Base-by-base conservation (phyloP, 495 filamentous ascomycete genomes). In the Podospora comata region DNA sequence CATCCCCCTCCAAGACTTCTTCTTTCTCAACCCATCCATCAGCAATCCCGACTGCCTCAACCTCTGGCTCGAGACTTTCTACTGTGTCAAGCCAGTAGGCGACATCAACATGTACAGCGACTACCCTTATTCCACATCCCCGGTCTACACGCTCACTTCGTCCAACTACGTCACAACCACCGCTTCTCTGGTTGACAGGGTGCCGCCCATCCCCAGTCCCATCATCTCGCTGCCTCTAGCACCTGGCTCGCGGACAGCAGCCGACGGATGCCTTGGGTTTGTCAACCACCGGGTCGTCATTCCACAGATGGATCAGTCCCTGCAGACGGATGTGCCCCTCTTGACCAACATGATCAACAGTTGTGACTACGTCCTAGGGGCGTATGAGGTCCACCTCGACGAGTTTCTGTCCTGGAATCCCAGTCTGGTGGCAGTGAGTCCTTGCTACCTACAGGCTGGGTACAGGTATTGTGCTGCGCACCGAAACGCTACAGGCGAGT, bases 31-130 rank as follows among this genome's bases (percentile, higher is more conserved):
- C 55, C 67, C 74, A 1, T 63, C 13, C 1, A 20, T 78, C 32
- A 20, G 20, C 20, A 74, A 78, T 57, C 67, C 34, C 13, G 76
- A 77, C 58, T 79, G 75, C 70, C 78, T 75, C 2, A 78, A 79
- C 44, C 67, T 79, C 1, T 54, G 48, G 48, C 48, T 54, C 11
- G 9, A 54, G 11, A 54, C 48, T 18, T 54, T 1, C 11, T 54
- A 54, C 48, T 54, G 48, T 18, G 48, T 54, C 48, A 9, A 54
- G 18, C 48, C 48, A 11, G 9, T 54, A 1, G 18, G 11, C 18
- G 11, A 9, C 11, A 54, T 54, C 48, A 54, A 54, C 48, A 54
- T 54, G 11, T 18, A 9, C 48, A 18, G 11, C 48, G 18, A 9
- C 48, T 11, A 54, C 11, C 11, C 18, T 18, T 54, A 11, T 54